Evolutionary conservation across 371 early-diverging fungal species (phyloP).

Genomic region (Mucor velutinosus): DNA sequence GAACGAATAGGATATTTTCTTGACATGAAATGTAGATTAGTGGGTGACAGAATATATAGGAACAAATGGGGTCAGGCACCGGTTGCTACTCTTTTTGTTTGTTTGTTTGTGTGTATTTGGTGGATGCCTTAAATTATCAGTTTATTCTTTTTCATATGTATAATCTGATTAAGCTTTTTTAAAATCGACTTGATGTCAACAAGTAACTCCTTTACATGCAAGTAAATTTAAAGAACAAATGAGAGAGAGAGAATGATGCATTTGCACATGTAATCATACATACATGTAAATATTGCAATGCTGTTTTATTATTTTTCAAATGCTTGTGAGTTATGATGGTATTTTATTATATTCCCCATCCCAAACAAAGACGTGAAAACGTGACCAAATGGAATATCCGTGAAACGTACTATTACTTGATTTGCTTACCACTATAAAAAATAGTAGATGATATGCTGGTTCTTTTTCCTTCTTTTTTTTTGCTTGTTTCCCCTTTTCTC

Average conservation of each 20-base stretch:
- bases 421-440: slow-evolving; percentile 2
- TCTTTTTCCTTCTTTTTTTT: slow-evolving; percentile 2
- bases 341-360: background rate
- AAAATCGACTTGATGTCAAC: background rate
- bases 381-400: slow-evolving; percentile 3
- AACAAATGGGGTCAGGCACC: background rate
- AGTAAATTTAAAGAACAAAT: too few relatives aligned
- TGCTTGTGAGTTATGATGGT: background rate
- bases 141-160: background rate
- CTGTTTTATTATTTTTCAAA: background rate
- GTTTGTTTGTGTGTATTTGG: background rate
- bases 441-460: background rate
- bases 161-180: background rate
- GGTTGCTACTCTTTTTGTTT: background rate
- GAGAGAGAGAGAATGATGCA: background rate
- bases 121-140: background rate
- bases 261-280: background rate
- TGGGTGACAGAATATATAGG: background rate
- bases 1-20: too few relatives aligned
- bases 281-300: background rate
- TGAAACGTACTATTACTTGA: slow-evolving; percentile 1
- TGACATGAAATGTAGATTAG: background rate
- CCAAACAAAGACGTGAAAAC: slow-evolving; percentile 6
- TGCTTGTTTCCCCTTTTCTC: background rate
- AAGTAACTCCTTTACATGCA: background rate